Base-by-base conservation (phyloP, 2,329 filamentous ascomycete species). In the Cladosporium phlei region DNA sequence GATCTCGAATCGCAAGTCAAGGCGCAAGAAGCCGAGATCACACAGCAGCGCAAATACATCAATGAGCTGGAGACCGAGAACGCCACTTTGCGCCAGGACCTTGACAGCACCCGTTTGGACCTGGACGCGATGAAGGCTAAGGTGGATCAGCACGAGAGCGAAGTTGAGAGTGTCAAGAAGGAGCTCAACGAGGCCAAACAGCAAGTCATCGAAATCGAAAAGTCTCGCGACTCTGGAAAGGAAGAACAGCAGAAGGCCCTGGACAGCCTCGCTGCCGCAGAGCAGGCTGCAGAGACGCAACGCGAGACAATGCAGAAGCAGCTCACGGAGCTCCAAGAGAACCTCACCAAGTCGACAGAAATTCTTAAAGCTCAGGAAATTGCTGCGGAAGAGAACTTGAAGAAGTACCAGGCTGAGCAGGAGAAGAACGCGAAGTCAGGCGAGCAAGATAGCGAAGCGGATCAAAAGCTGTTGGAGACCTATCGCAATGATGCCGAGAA, bases 1-100 rank as follows among this genome's bases (percentile, higher is more conserved):
- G 91, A 97, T 66, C 69, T 95, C n/a, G 85, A 94, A 59, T 75
- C 78, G 1, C 85, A 93, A 55, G 66, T 93, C 3, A 75, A 82
- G 42, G 77, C 82, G 47, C 86, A 85, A 58, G 72, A 83, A 9
- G 76, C 79, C 35, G 82, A 91, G 64, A 79, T 91, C 22, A 75
- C 79, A 43, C 76, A 74, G 49, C 59, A 62, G 49, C 53, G 53
- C 5, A 77, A 79, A 32, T 83, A 91, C 64, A 80, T 93, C 28
- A 77, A 81, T 43, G 77, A 75, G 35, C 77, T 97, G 11, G 83
- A 83, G 55, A 67, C 72, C 3, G 81, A 93, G 56, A 79, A 94
- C 21, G 73, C 78, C 16, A 74, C 70, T 2, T 70, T 95, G 17
- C 82, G 84, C 64, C 72, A 78, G 3, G 86, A 94, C 56, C 72